Percentiles rank a stretch among this genome's conserved stretches.
Conservation (phyloP, 257 asterid species). For the Gentiana dahurica region DNA sequence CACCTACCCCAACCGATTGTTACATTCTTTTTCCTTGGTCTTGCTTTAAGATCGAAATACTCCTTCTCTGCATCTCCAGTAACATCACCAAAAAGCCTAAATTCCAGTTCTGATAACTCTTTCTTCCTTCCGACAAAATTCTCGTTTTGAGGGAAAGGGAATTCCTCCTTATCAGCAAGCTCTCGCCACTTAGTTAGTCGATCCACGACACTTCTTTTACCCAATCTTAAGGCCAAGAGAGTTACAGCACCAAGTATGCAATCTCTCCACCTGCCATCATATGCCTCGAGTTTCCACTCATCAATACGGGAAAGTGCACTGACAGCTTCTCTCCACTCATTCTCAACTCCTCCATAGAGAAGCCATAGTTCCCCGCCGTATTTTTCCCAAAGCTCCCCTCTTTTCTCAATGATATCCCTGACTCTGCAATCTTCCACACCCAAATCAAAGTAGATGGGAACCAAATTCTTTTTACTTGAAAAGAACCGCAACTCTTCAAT, state of each 20-base stretch:
- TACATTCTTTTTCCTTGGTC: conserved; percentile 57
- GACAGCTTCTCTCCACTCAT: conserved; percentile 90
- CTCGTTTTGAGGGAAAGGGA: conserved; percentile 68
- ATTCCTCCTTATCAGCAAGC: conserved; percentile 68
- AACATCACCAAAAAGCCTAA: conserved; percentile 76
- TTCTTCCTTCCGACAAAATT: conserved; percentile 75
- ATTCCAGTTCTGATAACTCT: conserved; percentile 70
- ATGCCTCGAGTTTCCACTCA: conserved; percentile 93
- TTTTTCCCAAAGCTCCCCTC: conserved; percentile 95
- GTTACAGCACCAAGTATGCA: conserved; percentile 79
- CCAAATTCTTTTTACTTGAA: conserved; percentile 86
- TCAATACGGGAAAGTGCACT: conserved; percentile 65
- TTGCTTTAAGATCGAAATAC: conserved; percentile 67
- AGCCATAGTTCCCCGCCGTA: conserved; percentile 94
- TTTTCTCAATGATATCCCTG: conserved; percentile 75
- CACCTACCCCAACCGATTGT: conserved; percentile 71
- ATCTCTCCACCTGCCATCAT: conserved; percentile 87
- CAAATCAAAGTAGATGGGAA: conserved; percentile 80
- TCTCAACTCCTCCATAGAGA: conserved; percentile 75
- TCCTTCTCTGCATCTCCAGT: conserved; percentile 58
- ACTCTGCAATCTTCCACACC: conserved; percentile 85
- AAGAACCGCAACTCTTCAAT: conserved; percentile 80
- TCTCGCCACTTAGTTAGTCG: conserved; percentile 73
- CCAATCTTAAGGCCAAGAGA: conserved; percentile 81
- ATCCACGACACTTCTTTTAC: conserved; percentile 83